phyloP scores from a whole-genome alignment of 1,139 yeast species.

The Yamadazyma kanchanaburiensis region DNA sequence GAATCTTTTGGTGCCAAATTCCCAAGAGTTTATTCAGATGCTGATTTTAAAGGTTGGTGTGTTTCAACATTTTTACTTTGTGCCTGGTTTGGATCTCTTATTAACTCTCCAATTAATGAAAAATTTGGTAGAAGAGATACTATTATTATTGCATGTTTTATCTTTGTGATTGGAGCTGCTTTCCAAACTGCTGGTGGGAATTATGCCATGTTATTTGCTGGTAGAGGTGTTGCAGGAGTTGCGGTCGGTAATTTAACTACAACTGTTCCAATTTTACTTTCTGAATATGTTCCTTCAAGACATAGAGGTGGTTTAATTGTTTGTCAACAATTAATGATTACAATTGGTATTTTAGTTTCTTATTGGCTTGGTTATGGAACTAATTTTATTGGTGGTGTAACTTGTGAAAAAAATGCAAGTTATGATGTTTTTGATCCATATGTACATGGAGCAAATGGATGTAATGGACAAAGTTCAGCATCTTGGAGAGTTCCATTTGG shows the following conservation, averaged over 20 bases:
- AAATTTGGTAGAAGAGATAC: conserved; percentile 30
- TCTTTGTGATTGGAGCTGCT: conserved; percentile 31
- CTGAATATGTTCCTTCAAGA: conserved; percentile 36
- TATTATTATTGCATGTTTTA: conserved; percentile 21
- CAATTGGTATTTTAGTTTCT: conserved; percentile 64
- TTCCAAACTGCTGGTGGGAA: conserved; percentile 25
- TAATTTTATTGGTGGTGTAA: conserved; percentile 18
- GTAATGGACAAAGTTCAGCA: conserved; percentile 41
- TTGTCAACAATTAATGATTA: conserved; percentile 63
- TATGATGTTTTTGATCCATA: conserved; percentile 12
- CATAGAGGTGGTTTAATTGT: conserved; percentile 66
- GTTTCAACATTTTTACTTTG: conserved; percentile 19
- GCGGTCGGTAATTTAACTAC: conserved; percentile 22
- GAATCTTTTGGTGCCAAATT: conserved; percentile 17
- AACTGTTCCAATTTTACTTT: conserved; percentile 19
- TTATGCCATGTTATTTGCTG: conserved; percentile 19
- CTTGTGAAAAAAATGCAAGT: conserved; percentile 11
- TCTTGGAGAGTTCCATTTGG: conserved; percentile 25
- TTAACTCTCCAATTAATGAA: conserved; percentile 21
- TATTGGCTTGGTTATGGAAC: conserved; percentile 71
- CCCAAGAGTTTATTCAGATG: conserved; percentile 16
- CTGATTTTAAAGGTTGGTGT: conserved; percentile 21
- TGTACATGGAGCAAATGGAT: conserved; percentile 12
- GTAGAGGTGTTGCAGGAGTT: conserved; percentile 21
- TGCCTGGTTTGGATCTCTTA: conserved; percentile 21